Evolutionary conservation across 176 grass and related monocot species (phyloP).

Genomic region (Aegilops speltoides): DNA sequence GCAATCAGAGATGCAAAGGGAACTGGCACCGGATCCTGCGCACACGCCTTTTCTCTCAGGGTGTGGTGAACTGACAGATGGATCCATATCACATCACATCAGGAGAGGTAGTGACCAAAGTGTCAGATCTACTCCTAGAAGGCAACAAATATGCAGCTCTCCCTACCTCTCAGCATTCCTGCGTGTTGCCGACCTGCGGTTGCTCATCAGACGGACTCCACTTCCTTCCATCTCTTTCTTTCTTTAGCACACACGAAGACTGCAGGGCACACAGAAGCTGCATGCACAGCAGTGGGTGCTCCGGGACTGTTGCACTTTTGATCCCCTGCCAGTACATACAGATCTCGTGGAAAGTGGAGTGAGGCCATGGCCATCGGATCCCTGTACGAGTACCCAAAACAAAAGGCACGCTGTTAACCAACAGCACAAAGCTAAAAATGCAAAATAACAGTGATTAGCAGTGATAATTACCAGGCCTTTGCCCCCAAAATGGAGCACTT

Average conservation of each 20-base stretch:
- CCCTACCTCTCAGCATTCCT: background rate
- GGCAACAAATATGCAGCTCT: constrained; percentile 6
- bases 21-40: constrained; percentile 1
- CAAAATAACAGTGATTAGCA: background rate
- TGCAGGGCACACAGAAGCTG: background rate
- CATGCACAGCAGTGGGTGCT: constrained; percentile 9
- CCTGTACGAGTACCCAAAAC: background rate
- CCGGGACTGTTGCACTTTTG: constrained; percentile 20
- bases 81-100: constrained; percentile 5
- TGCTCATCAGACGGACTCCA: constrained; percentile 4
- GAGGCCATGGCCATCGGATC: background rate
- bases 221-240: background rate
- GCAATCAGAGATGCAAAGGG: constrained; percentile 19
- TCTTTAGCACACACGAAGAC: background rate
- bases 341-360: constrained; percentile 26
- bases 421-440: background rate
- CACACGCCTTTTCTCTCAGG: background rate
- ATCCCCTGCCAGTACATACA: background rate
- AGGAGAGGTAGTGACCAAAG: background rate
- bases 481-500: background rate
- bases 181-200: background rate
- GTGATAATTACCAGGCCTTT: background rate
- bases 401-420: background rate
- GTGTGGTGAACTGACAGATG: constrained; percentile 8
- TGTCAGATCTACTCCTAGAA: constrained; percentile 27